A percentile compares a stretch with the other conserved stretches of the same genome.
Conservation (phyloP, 768 basidiomycete genomes). For the Tephrocybe sp. region DNA sequence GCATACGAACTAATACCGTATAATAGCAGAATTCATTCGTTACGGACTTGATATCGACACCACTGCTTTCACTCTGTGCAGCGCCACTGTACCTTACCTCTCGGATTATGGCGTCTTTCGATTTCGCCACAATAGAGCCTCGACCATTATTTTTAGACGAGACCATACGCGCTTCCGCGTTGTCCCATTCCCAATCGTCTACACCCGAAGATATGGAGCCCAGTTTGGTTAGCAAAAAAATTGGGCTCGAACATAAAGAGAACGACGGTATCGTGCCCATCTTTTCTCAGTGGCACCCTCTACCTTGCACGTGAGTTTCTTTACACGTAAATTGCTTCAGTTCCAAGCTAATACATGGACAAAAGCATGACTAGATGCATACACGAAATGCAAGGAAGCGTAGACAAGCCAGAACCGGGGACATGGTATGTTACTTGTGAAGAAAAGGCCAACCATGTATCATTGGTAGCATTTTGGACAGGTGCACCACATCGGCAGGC, state of each 20-base stretch:
- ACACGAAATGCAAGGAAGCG: slow-evolving; percentile 1
- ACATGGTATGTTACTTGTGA: slow-evolving; percentile 41
- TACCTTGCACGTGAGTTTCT: slow-evolving; percentile 37
- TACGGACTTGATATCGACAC: slow-evolving; percentile 1
- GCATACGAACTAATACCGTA: too few relatives aligned
- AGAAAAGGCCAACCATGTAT: slow-evolving; percentile 36
- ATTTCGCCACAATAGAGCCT: slow-evolving; percentile 36
- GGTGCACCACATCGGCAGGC: slow-evolving; percentile 31
- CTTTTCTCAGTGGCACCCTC: slow-evolving; percentile 53
- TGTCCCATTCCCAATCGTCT: neutral
- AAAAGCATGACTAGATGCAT: slow-evolving; percentile 13
- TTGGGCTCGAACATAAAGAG: slow-evolving; percentile 33
- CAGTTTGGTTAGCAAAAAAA: neutral
- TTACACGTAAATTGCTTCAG: neutral
- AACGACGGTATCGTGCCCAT: slow-evolving; percentile 52
- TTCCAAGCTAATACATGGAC: neutral
- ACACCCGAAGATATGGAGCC: neutral
- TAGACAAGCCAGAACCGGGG: slow-evolving; percentile 27
- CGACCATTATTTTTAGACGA: slow-evolving; percentile 30
- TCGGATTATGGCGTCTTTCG: slow-evolving; percentile 33
- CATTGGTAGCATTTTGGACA: slow-evolving; percentile 38
- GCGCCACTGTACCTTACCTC: slow-evolving; percentile 27
- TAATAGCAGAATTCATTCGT: slow-evolving; percentile 20
- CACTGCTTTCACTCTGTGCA: slow-evolving; percentile 10
- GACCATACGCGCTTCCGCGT: neutral